Conservation (phyloP, 2,329 filamentous ascomycete species). For the Alternaria alternata region DNA sequence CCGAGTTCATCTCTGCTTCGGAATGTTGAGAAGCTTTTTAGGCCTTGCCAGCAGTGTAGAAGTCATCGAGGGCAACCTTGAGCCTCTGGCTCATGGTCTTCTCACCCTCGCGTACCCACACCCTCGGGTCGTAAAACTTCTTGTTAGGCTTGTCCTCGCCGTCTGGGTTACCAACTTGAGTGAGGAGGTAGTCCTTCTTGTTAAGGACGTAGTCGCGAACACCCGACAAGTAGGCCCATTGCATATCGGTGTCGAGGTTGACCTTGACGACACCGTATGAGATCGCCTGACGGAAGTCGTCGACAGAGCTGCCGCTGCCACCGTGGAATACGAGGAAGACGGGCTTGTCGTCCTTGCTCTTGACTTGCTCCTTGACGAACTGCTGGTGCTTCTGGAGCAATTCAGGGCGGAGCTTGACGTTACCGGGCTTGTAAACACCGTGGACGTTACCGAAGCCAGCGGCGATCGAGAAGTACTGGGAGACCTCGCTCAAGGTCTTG, state of each 20-base stretch:
- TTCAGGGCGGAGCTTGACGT: constrained; percentile 78
- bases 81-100: constrained; percentile 88
- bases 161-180: constrained; percentile 79
- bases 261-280: constrained; percentile 96
- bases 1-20: background rate
- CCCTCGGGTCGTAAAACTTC: constrained; percentile 67
- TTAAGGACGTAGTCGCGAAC: constrained; percentile 95
- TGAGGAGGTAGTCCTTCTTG: constrained; percentile 60
- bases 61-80: constrained; percentile 83
- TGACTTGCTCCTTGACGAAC: constrained; percentile 79
- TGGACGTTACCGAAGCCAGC: constrained; percentile 99
- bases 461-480: constrained; percentile 63
- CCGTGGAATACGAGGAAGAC: constrained; percentile 99
- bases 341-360: constrained; percentile 59
- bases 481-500: constrained; percentile 51
- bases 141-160: constrained; percentile 99
- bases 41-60: constrained; percentile 82
- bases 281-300: constrained; percentile 72
- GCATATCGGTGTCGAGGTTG: constrained; percentile 98
- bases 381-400: constrained; percentile 96
- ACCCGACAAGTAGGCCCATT: constrained; percentile 86
- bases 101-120: constrained; percentile 97
- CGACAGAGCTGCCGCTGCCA: constrained; percentile 88
- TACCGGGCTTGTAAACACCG: constrained; percentile 72
- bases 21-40: constrained; percentile 54